Percentiles rank a stretch among this genome's conserved stretches.
phyloP scores from a whole-genome alignment of 352 stramenopile genomes.

The Nothophytophthora sp. region DNA sequence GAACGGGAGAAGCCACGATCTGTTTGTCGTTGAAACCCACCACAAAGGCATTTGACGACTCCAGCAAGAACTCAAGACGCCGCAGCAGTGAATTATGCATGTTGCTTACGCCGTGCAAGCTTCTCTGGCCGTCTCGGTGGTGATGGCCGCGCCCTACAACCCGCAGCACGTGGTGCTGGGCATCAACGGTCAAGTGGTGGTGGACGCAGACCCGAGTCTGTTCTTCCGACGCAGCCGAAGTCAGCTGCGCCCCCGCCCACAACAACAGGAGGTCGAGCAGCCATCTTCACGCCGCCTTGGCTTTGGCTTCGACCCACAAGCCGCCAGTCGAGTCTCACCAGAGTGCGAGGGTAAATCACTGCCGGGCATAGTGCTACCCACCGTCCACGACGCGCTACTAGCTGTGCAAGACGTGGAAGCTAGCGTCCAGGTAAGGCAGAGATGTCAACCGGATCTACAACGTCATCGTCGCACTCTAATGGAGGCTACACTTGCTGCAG shows the following conservation, averaged over 20 bases:
- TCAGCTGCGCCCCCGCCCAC: slow-evolving; percentile 1
- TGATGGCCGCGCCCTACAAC: slow-evolving; percentile 14
- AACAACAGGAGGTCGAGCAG: slow-evolving; percentile 5
- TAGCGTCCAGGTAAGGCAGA: slow-evolving; percentile 4
- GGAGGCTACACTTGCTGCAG: not conserved
- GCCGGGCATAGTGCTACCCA: slow-evolving; percentile 4
- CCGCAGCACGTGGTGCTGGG: slow-evolving; percentile 36
- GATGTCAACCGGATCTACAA: too few species aligned
- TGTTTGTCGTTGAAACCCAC: too few species aligned
- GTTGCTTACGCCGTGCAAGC: slow-evolving; percentile 13
- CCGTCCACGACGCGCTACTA: slow-evolving; percentile 4
- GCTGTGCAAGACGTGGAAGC: not conserved
- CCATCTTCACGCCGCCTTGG: not conserved
- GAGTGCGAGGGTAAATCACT: slow-evolving; percentile 4
- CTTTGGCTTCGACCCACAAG: not conserved
- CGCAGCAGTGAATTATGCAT: not conserved
- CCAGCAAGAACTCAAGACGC: not conserved
- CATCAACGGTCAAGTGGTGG: slow-evolving; percentile 32
- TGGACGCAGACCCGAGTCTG: slow-evolving; percentile 27
- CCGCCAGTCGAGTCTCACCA: too few species aligned
- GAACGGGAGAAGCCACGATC: too few species aligned
- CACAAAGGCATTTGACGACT: too few species aligned
- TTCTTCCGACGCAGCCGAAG: slow-evolving; percentile 25
- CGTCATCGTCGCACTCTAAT: too few species aligned
- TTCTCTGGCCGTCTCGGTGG: slow-evolving; percentile 5